A percentile compares a stretch with the other conserved stretches of the same genome.
phyloP scores from a whole-genome alignment of 2,329 filamentous ascomycete species.

The Beauveria pseudobassiana region DNA sequence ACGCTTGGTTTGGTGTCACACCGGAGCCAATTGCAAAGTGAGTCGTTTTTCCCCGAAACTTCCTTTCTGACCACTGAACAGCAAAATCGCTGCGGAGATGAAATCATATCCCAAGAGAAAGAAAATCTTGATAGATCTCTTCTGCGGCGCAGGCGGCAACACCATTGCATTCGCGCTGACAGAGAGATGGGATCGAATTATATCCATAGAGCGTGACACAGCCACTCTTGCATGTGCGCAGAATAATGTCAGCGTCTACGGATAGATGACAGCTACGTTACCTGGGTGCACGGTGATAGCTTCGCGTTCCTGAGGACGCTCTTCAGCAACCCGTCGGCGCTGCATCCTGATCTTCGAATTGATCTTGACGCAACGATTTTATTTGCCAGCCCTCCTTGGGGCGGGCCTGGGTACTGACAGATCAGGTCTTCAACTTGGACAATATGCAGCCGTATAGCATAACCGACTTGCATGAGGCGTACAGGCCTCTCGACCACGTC shows the following conservation, averaged over 20 bases:
- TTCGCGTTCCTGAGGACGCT: constrained; percentile 61
- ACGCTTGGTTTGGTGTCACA: constrained; percentile 95
- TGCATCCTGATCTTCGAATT: constrained; percentile 33
- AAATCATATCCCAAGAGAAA: constrained; percentile 46
- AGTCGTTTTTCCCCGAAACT: constrained; percentile 19
- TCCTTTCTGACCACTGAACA: constrained; percentile 25
- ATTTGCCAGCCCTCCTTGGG: constrained; percentile 55
- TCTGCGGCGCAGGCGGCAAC: constrained; percentile 89
- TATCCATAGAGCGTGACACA: constrained; percentile 80
- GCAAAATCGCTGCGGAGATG: constrained; percentile 70
- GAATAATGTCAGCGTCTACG: constrained; percentile 83
- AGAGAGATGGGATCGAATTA: constrained; percentile 71
- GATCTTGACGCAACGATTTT: constrained; percentile 36
- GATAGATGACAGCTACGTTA: constrained; percentile 62
- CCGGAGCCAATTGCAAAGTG: constrained; percentile 85
- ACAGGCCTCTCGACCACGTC: constrained; percentile 52
- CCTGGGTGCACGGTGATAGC: constrained; percentile 81
- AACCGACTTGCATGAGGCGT: constrained; percentile 53
- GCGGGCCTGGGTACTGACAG: constrained; percentile 47
- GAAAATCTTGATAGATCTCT: constrained; percentile 73
- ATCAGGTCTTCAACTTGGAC: constrained; percentile 71
- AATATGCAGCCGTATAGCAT: constrained; percentile 86
- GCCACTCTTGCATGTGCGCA: constrained; percentile 81
- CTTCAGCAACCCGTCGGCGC: constrained; percentile 25
- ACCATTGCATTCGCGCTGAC: constrained; percentile 87